Conservation (phyloP, 164 flowering plant species). For the Berberis thunbergii region DNA sequence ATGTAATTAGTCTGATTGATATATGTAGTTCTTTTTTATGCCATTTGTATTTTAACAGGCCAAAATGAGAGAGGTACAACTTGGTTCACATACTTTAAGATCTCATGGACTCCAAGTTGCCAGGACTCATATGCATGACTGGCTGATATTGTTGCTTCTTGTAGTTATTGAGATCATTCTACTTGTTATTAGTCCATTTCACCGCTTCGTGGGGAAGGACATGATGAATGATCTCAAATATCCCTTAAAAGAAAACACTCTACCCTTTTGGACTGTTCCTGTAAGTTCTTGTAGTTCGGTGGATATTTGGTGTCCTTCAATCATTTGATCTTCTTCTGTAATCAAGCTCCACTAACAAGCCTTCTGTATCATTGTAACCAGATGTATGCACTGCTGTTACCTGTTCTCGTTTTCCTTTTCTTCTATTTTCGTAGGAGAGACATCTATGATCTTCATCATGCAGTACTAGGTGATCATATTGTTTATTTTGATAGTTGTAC, state of each 20-base stretch:
- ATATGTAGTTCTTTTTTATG: not conserved
- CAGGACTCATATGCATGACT: conserved; percentile 54
- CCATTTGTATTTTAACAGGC: conserved; percentile 10
- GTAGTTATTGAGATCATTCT: conserved; percentile 38
- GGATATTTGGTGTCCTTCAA: not conserved
- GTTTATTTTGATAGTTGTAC: not conserved
- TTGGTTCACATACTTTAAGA: conserved; percentile 28
- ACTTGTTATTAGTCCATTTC: conserved; percentile 52
- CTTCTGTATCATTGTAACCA: conserved; percentile 13
- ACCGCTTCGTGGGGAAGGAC: conserved; percentile 68
- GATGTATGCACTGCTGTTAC: conserved; percentile 47
- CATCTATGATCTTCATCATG: conserved; percentile 83
- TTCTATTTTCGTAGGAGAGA: conserved; percentile 49
- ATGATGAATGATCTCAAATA: conserved; percentile 82
- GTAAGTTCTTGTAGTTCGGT: conserved; percentile 32
- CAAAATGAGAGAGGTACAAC: conserved; percentile 26
- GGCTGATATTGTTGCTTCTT: conserved; percentile 70
- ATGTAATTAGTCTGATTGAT: not conserved
- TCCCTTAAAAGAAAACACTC: conserved; percentile 61
- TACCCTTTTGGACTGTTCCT: conserved; percentile 86
- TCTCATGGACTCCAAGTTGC: conserved; percentile 52
- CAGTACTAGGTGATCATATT: conserved; percentile 41
- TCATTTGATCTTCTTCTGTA: not conserved
- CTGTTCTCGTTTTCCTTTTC: conserved; percentile 31
- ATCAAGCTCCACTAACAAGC: not conserved